phyloP scores from a whole-genome alignment of 306 rosid species.

The Prunus padus region DNA sequence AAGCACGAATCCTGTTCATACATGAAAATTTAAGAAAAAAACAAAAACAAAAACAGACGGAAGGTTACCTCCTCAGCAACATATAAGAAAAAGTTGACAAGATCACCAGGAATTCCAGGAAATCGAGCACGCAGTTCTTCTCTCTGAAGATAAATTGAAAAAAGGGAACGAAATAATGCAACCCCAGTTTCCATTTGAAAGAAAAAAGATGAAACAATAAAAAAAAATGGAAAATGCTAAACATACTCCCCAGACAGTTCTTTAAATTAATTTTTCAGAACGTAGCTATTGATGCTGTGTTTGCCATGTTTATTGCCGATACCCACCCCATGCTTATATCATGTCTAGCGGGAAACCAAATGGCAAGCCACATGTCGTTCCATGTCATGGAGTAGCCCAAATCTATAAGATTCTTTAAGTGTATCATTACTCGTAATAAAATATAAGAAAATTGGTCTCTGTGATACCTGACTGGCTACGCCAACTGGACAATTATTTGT shows the following conservation, averaged over 20 bases:
- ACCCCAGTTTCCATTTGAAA: slow-evolving; percentile 17
- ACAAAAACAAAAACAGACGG: slow-evolving; percentile 24
- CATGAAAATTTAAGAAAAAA: not conserved
- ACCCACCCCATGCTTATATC: not conserved
- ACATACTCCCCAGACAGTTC: not conserved
- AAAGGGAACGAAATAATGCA: slow-evolving; percentile 8
- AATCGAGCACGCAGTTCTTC: slow-evolving; percentile 99
- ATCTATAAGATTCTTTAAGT: not conserved
- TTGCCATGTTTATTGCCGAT: slow-evolving; percentile 3
- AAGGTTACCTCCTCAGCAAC: slow-evolving; percentile 93
- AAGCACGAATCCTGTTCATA: not conserved
- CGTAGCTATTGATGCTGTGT: not conserved
- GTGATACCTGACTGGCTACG: slow-evolving; percentile 92
- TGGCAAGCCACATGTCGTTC: slow-evolving; percentile 11
- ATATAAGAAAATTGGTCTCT: slow-evolving; percentile 16
- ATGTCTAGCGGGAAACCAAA: not conserved
- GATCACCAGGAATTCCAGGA: slow-evolving; percentile 99
- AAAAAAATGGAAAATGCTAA: not conserved
- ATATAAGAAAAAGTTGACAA: slow-evolving; percentile 89
- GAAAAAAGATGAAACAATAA: slow-evolving; percentile 17
- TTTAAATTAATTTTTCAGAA: not conserved
- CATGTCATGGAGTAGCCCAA: slow-evolving; percentile 3
- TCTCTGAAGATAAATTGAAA: slow-evolving; percentile 51
- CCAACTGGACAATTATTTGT: slow-evolving; percentile 99
- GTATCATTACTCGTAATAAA: not conserved